A percentile compares a stretch with the other conserved stretches of the same genome.
Conservation (phyloP, 2,329 filamentous ascomycete genomes). For the Furcasterigmium furcatum region DNA sequence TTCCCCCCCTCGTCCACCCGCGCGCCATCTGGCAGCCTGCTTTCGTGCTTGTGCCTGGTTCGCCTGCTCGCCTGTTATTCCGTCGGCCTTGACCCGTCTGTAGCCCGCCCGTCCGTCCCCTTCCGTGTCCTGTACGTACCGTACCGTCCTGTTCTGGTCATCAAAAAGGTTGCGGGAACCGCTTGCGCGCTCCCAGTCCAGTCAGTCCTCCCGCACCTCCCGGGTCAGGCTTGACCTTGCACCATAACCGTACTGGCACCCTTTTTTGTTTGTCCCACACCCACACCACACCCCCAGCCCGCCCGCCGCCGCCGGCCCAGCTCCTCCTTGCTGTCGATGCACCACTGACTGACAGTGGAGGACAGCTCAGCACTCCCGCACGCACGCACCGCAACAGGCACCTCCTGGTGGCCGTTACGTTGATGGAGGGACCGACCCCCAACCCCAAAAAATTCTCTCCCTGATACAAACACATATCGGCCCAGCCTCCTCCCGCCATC, state of each 20-base stretch:
- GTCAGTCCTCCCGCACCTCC: neutral
- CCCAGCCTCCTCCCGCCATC: constrained; percentile 16
- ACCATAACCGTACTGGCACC: neutral
- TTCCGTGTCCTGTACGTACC: neutral
- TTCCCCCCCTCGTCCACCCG: constrained; percentile 4
- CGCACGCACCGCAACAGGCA: neutral
- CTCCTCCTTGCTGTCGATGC: too few relatives aligned
- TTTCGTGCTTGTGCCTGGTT: constrained; percentile 11
- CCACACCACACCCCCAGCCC: neutral
- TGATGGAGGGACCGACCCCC: constrained; percentile 7
- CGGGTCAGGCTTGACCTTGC: neutral
- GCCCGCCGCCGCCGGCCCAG: neutral
- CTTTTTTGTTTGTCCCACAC: neutral
- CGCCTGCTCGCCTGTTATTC: neutral
- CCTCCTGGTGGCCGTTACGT: neutral
- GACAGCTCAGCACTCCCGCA: too few relatives aligned
- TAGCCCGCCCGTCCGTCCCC: neutral
- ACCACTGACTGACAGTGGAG: too few relatives aligned
- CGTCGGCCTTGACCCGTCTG: constrained; percentile 3
- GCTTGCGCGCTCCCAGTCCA: neutral
- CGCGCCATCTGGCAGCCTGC: constrained; percentile 13
- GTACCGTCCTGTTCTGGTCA: neutral
- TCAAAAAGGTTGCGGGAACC: neutral
- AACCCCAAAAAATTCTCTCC: constrained; percentile 15
- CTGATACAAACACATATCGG: constrained; percentile 12